Evolutionary conservation across 768 basidiomycete genomes (phyloP), one percentile per base, ranked within the genome.

Genomic region (Suillus luteus): DNA sequence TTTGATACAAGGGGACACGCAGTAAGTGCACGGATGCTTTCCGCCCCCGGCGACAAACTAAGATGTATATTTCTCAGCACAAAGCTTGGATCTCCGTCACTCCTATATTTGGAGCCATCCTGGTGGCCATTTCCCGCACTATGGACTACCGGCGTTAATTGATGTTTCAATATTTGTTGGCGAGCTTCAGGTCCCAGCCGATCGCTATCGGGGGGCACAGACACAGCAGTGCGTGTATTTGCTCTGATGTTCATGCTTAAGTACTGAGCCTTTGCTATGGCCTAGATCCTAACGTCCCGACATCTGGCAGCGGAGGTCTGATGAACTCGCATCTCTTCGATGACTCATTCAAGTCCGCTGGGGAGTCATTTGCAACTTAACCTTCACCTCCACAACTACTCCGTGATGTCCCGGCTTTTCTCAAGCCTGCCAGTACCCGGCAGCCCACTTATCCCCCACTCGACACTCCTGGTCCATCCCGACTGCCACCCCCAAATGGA

Each of bases 121-220:
- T 93, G 5, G 89, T 93, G 10, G 92, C 92, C 3, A 87, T 95
- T 60, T 91, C 89, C 7, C 86, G 96, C 22, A 95, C 92, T 2
- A 95, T 96, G 91, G 95, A 96, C 76, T 90, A 90, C 68, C 85
- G 95, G 63, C 94, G 91, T 92, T 70, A 63, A 85, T 81, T 35
- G 24, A 46, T 62, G 27, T 24, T 27, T 11, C 17, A 24, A 62
- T 9, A 59, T 59, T 15, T 15, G 40, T 37, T n/a, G n/a, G n/a
- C n/a, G 27, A 27, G 27, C 27, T 27, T 27, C 27, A 27, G 27
- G 27, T 27, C 27, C 27, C 27, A 27, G 27, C 27, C 27, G 27
- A 27, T 27, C 27, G 27, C 27, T 27, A 27, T 27, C 2, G 27
- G 27, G 27, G 27, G 27, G 27, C 27, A 27, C 27, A 27, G 27